Percentiles rank a stretch among this genome's conserved stretches.
These are phyloP conservation scores for Malus sylvestris DNA, from an alignment of 306 rosid genomes.

Conservation along the genomic window DNA sequence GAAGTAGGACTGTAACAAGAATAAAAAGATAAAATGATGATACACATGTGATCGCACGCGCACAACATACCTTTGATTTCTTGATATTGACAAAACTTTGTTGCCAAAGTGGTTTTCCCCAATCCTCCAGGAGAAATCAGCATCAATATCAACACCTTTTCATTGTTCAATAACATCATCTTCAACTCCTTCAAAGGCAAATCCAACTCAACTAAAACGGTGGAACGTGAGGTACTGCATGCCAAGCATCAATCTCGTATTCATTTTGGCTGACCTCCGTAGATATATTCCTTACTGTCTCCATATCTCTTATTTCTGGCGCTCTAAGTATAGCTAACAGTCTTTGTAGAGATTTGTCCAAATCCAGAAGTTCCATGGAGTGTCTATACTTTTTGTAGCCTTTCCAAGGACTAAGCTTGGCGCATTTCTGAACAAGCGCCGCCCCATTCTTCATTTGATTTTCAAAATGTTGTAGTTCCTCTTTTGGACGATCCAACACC, in stretches of 20 bases:
- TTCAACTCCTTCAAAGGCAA: slow-evolving; percentile 22
- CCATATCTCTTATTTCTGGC: slow-evolving; percentile 3
- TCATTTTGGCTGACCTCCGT: not conserved
- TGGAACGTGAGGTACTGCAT: slow-evolving; percentile 27
- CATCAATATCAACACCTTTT: slow-evolving; percentile 16
- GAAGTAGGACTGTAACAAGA: too few relatives aligned
- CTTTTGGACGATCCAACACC: not conserved
- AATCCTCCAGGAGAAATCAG: slow-evolving; percentile 38
- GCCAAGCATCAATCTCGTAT: too few relatives aligned
- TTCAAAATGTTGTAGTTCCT: not conserved
- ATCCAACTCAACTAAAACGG: slow-evolving; percentile 36
- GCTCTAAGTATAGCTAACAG: too few relatives aligned
- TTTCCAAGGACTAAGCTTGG: not conserved
- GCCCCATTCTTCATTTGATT: not conserved
- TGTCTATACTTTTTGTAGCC: not conserved
- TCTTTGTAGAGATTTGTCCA: slow-evolving; percentile 6
- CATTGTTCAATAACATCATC: slow-evolving; percentile 21
- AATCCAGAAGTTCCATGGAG: slow-evolving; percentile 17
- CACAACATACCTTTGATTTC: slow-evolving; percentile 33
- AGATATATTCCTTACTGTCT: not conserved
- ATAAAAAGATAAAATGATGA: too few relatives aligned
- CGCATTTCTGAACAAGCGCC: not conserved
- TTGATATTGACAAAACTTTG: slow-evolving; percentile 37
- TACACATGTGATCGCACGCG: too few relatives aligned
- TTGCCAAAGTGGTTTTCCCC: slow-evolving; percentile 46